Conservation (phyloP, 2,329 filamentous ascomycete species). For the Blumeriella jaapii region DNA sequence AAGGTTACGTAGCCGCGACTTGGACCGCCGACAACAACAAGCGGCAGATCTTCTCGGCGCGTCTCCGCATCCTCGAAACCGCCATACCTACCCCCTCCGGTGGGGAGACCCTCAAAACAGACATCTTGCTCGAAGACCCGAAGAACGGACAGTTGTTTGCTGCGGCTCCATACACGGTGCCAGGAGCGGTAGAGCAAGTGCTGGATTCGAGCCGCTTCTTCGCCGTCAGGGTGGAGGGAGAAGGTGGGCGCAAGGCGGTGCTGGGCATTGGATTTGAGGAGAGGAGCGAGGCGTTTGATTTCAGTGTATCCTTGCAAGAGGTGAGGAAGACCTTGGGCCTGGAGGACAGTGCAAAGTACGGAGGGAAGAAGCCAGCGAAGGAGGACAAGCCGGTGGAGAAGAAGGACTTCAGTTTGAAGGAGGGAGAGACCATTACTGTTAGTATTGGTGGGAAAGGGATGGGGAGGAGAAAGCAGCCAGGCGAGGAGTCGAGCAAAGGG, state of each 20-base stretch:
- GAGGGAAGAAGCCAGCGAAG: constrained; percentile 23
- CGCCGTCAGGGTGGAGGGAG: constrained; percentile 67
- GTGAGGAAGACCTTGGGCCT: constrained; percentile 58
- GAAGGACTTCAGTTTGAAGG: constrained; percentile 75
- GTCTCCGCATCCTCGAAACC: constrained; percentile 68
- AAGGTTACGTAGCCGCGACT: constrained; percentile 64
- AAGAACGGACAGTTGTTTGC: constrained; percentile 67
- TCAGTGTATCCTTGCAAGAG: constrained; percentile 70
- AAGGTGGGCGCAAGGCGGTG: constrained; percentile 62
- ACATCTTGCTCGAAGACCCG: constrained; percentile 70
- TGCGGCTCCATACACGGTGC: constrained; percentile 63
- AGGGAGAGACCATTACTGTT: constrained; percentile 79
- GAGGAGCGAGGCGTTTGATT: constrained; percentile 75
- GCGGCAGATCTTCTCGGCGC: constrained; percentile 75
- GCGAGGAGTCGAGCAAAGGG: constrained; percentile 18
- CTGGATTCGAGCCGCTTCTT: constrained; percentile 77
- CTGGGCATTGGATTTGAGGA: constrained; percentile 84
- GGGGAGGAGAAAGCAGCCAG: constrained; percentile 18
- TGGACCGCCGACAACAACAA: constrained; percentile 63
- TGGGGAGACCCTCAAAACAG: constrained; percentile 51
- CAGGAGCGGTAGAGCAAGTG: constrained; percentile 61
- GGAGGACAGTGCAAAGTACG: constrained; percentile 31
- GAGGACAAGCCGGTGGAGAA: constrained; percentile 36
- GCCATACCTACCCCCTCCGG: constrained; percentile 35
- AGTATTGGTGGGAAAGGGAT: constrained; percentile 49